Conservation (phyloP, 1,139 yeast genomes). For the Scheffersomyces titani region DNA sequence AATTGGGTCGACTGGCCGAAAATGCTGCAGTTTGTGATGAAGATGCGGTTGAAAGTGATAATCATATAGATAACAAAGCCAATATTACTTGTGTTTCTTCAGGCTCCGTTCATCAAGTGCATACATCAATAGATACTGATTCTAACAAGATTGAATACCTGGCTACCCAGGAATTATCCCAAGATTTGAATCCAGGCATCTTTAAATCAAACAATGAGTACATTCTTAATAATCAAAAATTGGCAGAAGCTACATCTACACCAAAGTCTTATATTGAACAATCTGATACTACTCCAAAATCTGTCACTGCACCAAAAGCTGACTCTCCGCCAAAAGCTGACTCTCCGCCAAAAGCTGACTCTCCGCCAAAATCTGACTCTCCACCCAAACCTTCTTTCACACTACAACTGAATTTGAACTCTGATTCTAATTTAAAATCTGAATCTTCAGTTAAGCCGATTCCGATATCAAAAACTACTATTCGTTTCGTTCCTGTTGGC, state of each 20-base stretch:
- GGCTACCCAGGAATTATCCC: background rate
- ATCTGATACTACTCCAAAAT: background rate
- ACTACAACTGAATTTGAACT: background rate
- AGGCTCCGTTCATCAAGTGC: background rate
- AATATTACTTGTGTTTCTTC: background rate
- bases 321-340: background rate
- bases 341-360: background rate
- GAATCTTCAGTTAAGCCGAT: background rate
- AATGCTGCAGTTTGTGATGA: background rate
- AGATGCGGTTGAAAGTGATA: background rate
- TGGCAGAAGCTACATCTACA: background rate
- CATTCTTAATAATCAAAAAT: constrained; percentile 7
- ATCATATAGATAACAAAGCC: background rate
- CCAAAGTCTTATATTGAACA: background rate
- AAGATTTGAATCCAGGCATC: background rate
- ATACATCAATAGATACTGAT: background rate
- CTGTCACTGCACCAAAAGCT: background rate
- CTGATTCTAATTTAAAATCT: background rate
- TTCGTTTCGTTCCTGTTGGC: constrained; percentile 62
- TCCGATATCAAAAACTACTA: constrained; percentile 31
- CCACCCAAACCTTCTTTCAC: background rate
- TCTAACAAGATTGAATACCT: background rate
- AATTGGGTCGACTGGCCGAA: background rate
- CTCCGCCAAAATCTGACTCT: background rate
- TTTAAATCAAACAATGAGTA: background rate